These are phyloP conservation scores for Mycena metata DNA, from an alignment of 768 basidiomycete genomes.

Conservation along the genomic window DNA sequence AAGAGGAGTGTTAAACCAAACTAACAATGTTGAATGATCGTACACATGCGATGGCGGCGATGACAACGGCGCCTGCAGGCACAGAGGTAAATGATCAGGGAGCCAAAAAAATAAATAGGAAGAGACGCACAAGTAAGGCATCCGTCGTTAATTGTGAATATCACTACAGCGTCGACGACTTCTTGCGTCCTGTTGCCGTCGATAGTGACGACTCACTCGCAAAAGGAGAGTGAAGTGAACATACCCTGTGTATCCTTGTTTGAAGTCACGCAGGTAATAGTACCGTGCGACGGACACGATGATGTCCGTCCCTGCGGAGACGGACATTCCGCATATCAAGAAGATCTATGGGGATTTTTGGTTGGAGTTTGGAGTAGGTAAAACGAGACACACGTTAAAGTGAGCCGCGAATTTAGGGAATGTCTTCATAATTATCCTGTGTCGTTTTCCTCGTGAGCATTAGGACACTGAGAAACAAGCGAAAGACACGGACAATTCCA, in stretches of 20 bases:
- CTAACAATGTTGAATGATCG: no score
- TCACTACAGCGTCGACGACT: constrained; percentile 25
- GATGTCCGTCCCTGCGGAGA: constrained; percentile 34
- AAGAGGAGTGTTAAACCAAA: no score
- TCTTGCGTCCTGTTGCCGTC: constrained; percentile 20
- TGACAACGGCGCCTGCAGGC: constrained; percentile 15
- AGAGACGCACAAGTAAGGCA: constrained; percentile 9
- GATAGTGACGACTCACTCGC: no score
- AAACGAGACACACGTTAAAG: constrained; percentile 13
- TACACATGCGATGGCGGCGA: constrained; percentile 13
- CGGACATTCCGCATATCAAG: constrained; percentile 14
- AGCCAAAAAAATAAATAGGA: neutral
- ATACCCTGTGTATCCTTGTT: constrained; percentile 30
- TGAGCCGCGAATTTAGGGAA: constrained; percentile 10
- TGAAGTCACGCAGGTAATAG: constrained; percentile 32
- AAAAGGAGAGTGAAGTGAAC: neutral
- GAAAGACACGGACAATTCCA: constrained; percentile 19
- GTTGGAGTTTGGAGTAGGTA: neutral
- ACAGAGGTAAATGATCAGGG: neutral
- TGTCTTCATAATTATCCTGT: constrained; percentile 24
- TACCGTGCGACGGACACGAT: constrained; percentile 29
- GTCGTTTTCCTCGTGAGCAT: neutral
- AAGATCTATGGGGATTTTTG: neutral
- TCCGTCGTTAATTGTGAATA: constrained; percentile 31
- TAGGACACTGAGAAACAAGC: neutral